phyloP scores from a whole-genome alignment of 768 basidiomycete species.

The Leucocoprinus birnbaumii region DNA sequence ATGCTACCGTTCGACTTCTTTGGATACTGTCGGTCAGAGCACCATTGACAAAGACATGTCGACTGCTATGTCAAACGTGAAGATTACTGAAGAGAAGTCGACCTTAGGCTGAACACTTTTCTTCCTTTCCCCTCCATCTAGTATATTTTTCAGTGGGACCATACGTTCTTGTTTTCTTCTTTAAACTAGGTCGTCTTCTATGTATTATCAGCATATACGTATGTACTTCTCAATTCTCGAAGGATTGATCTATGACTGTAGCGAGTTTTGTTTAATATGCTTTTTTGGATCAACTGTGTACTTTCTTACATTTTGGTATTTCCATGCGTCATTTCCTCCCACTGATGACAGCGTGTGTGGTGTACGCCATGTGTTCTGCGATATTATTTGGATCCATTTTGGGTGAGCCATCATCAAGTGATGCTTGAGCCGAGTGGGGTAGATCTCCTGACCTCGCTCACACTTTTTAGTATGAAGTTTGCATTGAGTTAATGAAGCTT shows the following conservation, averaged over 20 bases:
- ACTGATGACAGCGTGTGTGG: neutral
- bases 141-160: neutral
- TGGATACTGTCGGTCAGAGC: constrained; percentile 11
- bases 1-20: constrained; percentile 9
- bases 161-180: neutral
- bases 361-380: constrained; percentile 3
- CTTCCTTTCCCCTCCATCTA: neutral
- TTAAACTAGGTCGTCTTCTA: neutral
- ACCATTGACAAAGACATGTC: constrained; percentile 7
- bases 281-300: constrained; percentile 3
- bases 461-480: no score
- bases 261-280: constrained; percentile 1
- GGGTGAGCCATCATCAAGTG: neutral
- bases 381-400: neutral
- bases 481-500: no score
- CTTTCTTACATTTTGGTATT: neutral
- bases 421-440: no score
- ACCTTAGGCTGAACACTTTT: neutral
- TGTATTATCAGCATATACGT: constrained; percentile 1
- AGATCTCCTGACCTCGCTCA: no score
- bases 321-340: neutral
- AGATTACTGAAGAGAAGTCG: neutral
- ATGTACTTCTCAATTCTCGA: neutral
- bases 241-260: constrained; percentile 1
- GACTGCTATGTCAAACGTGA: constrained; percentile 1